Conservation (phyloP, 768 basidiomycete genomes). For the Lactifluus echinatus region DNA sequence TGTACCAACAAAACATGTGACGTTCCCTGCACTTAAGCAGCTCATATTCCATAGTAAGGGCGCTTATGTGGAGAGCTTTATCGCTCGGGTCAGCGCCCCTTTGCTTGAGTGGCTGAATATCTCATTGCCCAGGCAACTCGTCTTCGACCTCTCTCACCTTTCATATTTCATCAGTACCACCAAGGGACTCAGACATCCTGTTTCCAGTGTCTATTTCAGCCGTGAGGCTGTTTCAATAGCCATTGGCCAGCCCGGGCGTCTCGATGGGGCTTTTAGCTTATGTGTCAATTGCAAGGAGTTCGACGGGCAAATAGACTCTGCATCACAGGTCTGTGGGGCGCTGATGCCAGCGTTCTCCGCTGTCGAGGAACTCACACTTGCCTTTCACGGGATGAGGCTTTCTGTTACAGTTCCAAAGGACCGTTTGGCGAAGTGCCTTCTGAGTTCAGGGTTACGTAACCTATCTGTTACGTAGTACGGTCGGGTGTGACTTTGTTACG, state of each 20-base stretch:
- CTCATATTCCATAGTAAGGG: neutral
- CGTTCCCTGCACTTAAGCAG: neutral
- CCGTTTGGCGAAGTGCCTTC: too few relatives aligned
- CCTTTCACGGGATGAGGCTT: neutral
- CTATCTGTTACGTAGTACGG: too few relatives aligned
- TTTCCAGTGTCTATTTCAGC: neutral
- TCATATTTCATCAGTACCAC: neutral
- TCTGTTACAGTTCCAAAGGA: too few relatives aligned
- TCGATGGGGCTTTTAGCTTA: neutral
- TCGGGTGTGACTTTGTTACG: too few relatives aligned
- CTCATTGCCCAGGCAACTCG: neutral
- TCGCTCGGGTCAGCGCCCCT: neutral
- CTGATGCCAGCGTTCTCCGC: neutral
- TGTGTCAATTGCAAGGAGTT: neutral
- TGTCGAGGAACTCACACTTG: neutral
- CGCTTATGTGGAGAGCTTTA: neutral
- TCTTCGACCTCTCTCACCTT: neutral
- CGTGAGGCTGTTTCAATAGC: neutral
- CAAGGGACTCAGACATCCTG: neutral
- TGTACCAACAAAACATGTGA: too few relatives aligned
- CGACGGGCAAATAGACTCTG: conserved; percentile 1
- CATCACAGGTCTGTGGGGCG: neutral
- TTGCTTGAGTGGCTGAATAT: neutral
- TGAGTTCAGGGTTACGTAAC: too few relatives aligned
- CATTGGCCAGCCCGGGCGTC: too few relatives aligned